phyloP scores from a whole-genome alignment of 331 rosid species.

The Spiraea crenata region DNA sequence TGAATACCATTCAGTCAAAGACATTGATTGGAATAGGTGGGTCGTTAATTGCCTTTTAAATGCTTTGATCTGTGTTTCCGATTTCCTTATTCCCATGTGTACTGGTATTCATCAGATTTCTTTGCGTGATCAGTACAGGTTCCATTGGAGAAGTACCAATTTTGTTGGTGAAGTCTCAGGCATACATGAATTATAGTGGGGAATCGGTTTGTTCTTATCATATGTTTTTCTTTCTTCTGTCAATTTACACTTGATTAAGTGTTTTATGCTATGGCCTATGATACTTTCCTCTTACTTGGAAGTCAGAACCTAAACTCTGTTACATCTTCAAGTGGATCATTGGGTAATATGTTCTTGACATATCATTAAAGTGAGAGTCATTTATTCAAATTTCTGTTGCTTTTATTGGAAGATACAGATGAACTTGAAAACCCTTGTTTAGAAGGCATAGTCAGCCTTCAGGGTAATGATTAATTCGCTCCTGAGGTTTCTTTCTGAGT shows the following conservation, averaged over 20 bases:
- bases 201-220: slow-evolving; percentile 71
- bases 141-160: slow-evolving; percentile 84
- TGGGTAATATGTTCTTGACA: not conserved
- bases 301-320: not conserved
- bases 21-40: slow-evolving; percentile 85
- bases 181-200: slow-evolving; percentile 88
- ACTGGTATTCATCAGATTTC: slow-evolving; percentile 23
- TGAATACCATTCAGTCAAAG: slow-evolving; percentile 91
- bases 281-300: not conserved
- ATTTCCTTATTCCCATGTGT: slow-evolving; percentile 1
- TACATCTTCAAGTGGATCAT: not conserved
- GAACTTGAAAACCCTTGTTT: slow-evolving; percentile 2
- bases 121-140: slow-evolving; percentile 56
- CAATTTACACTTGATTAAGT: not conserved
- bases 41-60: slow-evolving; percentile 21
- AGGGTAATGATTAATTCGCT: slow-evolving; percentile 1
- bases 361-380: not conserved
- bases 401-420: not conserved
- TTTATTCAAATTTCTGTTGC: not conserved
- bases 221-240: slow-evolving; percentile 4
- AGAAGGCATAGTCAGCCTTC: too few relatives aligned
- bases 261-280: not conserved
- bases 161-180: slow-evolving; percentile 89
- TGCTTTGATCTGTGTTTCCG: not conserved
- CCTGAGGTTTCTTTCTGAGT: not conserved